Evolutionary conservation across 805 yeast genomes (phyloP), one percentile per base, ranked within the genome.

Genomic region (Lachancea kluyveri): DNA sequence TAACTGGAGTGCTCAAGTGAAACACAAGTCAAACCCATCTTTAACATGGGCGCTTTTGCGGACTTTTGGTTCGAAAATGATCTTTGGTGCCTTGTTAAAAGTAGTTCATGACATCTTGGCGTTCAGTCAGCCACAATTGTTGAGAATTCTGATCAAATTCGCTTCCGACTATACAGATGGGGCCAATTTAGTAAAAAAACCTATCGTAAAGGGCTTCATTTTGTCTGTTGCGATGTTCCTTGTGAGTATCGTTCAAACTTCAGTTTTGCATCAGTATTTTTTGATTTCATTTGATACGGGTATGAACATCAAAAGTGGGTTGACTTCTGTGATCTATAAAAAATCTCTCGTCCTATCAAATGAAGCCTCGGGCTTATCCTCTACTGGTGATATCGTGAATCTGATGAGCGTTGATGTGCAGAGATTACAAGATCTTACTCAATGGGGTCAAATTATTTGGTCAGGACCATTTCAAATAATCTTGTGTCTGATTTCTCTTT

Each of bases 371-470:
- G 76, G 74, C 51, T 60, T 72, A 46, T 74, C 85, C 24, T 73
- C 84, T 19, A 83, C 94, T 4, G 97, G 97, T 51, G 96, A 87
- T 54, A 83, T 90, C 43, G 96, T 88, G 36, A 88, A 88, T 52
- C 67, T 88, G 48, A 86, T 88, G 96, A 79, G 95, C 32, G 95
- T 88, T 26, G 97, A 88, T 61, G 78, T 87, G 3, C 94, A 83
- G 60, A 75, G 95, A 60, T 63, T 88, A 35, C 94, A 84, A 54
- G 95, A 84, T 45, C 65, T 86, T 35, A 73, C 81, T 15, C 87
- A 83, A 53, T 74, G 79, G 57, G 72, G 87, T 41, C 80, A 84
- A 47, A 68, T 85, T 33, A 65, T 84, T 30, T 86, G 95, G 94
- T 85, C 95, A 1, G 95, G 95, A 29, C 96, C 96, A 1, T 81